phyloP scores from a whole-genome alignment of 345 rosid species.

The Rhizophora mangle region DNA sequence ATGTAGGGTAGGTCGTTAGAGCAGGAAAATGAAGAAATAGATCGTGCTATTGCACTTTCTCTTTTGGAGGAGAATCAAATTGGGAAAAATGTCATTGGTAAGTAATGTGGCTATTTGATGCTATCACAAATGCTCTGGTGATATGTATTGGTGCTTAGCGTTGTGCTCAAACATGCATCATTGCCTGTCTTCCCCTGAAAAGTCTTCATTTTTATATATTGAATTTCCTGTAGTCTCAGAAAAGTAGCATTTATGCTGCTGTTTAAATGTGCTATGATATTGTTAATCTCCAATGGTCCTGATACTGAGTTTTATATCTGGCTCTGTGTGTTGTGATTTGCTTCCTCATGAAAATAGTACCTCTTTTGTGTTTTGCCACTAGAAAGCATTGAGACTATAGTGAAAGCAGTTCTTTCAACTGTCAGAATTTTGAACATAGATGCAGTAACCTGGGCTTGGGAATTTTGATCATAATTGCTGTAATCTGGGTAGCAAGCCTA shows the following conservation, averaged over 20 bases:
- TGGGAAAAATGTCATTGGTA: constrained; percentile 41
- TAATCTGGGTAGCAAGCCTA: neutral
- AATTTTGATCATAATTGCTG: too few species aligned
- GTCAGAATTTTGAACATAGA: too few species aligned
- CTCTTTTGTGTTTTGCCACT: neutral
- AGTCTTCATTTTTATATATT: neutral
- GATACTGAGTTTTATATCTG: neutral
- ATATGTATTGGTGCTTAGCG: neutral
- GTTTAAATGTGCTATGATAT: too few species aligned
- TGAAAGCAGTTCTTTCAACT: too few species aligned
- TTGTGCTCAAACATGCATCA: neutral
- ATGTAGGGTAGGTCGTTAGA: constrained; percentile 51
- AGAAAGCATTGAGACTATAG: too few species aligned
- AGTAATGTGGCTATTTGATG: constrained; percentile 30
- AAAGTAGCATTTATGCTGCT: neutral
- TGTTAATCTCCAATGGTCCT: neutral
- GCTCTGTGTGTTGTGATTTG: neutral
- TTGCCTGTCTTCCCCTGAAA: neutral
- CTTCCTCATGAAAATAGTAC: neutral
- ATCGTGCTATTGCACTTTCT: constrained; percentile 81
- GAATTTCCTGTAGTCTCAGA: neutral
- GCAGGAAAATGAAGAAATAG: constrained; percentile 69
- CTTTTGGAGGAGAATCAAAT: constrained; percentile 64
- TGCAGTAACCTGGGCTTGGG: too few species aligned
- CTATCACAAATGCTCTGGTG: constrained; percentile 1